These are phyloP conservation scores for Arthroderma sp. DNA, from an alignment of 2,329 filamentous ascomycete species.

Conservation along the genomic window DNA sequence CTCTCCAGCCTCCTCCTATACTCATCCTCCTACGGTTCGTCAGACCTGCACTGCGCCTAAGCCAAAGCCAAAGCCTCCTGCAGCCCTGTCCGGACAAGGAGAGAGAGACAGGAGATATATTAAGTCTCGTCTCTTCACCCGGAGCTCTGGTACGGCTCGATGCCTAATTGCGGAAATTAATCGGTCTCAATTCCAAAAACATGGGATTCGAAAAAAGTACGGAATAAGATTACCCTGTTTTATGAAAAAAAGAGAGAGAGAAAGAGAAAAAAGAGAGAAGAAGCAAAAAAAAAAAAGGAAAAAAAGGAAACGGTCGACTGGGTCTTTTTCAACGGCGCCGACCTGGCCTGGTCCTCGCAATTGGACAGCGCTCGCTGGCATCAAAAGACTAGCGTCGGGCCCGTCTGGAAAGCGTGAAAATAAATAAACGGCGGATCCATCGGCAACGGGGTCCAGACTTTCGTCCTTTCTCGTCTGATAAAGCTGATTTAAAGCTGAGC, in stretches of 20 bases:
- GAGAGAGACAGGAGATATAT: no score
- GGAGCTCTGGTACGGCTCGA: neutral
- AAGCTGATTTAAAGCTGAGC: neutral
- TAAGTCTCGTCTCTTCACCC: neutral
- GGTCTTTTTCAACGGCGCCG: neutral
- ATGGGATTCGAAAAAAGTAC: no score
- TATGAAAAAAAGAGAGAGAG: neutral
- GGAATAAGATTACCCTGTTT: neutral
- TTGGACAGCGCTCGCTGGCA: neutral
- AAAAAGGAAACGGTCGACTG: conserved; percentile 1
- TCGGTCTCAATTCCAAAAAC: neutral
- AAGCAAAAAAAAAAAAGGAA: neutral
- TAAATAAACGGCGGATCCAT: neutral
- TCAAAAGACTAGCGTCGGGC: neutral
- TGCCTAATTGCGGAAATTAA: neutral
- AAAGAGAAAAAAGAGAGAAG: neutral
- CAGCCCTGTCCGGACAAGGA: no score
- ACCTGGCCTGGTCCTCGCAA: neutral
- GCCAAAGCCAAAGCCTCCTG: no score
- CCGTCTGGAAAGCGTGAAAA: neutral
- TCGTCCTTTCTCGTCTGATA: neutral
- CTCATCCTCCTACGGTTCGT: no score
- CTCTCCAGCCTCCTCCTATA: neutral
- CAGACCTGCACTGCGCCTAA: neutral
- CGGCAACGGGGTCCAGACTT: conserved; percentile 2